Percentiles rank a stretch among this genome's conserved stretches.
These are phyloP conservation scores for Trichoderma orchidacearum DNA, from an alignment of 495 filamentous ascomycete species.

Conservation along the genomic window DNA sequence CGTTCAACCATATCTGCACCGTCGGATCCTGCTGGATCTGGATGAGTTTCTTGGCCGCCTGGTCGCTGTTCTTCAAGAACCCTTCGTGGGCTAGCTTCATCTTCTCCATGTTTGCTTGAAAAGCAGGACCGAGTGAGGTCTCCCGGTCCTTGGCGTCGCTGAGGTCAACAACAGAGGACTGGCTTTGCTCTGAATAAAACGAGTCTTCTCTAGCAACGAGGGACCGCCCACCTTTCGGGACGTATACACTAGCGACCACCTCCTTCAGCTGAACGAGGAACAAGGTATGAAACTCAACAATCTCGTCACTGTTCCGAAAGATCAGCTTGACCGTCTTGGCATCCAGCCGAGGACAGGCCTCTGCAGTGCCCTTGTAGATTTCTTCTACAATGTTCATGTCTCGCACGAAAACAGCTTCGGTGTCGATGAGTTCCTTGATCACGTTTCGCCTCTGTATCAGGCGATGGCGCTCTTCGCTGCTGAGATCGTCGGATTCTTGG, in stretches of 20 bases:
- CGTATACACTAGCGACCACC: slow-evolving; percentile 61
- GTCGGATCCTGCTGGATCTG: slow-evolving; percentile 57
- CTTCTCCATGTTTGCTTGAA: slow-evolving; percentile 52
- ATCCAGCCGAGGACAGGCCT: slow-evolving; percentile 66
- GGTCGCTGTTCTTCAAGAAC: slow-evolving; percentile 76
- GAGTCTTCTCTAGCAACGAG: slow-evolving; percentile 19
- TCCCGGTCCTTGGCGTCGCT: slow-evolving; percentile 49
- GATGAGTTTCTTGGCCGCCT: slow-evolving; percentile 64
- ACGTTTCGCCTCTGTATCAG: slow-evolving; percentile 54
- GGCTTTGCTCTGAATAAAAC: slow-evolving; percentile 16
- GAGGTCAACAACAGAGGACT: slow-evolving; percentile 16
- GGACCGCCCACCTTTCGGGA: slow-evolving; percentile 29
- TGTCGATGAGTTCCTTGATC: slow-evolving; percentile 84
- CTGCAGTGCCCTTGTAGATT: slow-evolving; percentile 92
- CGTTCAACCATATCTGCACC: slow-evolving; percentile 79
- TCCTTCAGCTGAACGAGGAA: slow-evolving; percentile 71
- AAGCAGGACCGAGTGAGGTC: slow-evolving; percentile 68
- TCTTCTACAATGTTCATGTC: slow-evolving; percentile 96
- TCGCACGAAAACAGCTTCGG: slow-evolving; percentile 70
- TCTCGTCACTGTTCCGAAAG: slow-evolving; percentile 80
- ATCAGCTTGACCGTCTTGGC: slow-evolving; percentile 71
- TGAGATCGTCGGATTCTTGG: slow-evolving; percentile 12
- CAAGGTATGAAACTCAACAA: slow-evolving; percentile 64
- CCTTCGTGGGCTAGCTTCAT: slow-evolving; percentile 80
- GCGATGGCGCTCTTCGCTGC: slow-evolving; percentile 28